These are phyloP conservation scores for Mortierella polycephala DNA, from an alignment of 371 early-diverging fungal species.

Conservation along the genomic window DNA sequence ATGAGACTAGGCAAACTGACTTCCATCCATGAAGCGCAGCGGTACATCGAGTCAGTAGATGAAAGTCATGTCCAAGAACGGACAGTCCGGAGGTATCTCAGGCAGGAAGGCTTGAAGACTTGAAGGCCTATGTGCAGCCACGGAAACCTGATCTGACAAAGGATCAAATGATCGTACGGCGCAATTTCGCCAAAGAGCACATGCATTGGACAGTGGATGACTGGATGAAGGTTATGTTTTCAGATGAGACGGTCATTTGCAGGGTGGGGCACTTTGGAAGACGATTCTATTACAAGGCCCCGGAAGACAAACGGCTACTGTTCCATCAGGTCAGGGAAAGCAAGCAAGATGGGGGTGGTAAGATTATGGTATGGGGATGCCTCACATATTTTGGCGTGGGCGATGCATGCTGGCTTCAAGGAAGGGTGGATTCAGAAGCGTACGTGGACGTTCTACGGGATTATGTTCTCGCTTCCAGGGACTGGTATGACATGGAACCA, in stretches of 20 bases:
- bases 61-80: too few species aligned
- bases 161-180: too few species aligned
- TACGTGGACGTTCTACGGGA: slow-evolving; percentile 28
- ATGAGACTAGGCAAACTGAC: too few species aligned
- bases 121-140: too few species aligned
- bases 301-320: neutral
- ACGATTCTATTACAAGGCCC: neutral
- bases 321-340: slow-evolving; percentile 4
- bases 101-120: too few species aligned
- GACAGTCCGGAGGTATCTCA: too few species aligned
- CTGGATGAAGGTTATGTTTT: slow-evolving; percentile 7
- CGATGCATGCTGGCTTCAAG: slow-evolving; percentile 20
- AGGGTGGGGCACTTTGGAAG: slow-evolving; percentile 1
- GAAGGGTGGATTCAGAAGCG: slow-evolving; percentile 22
- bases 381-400: slow-evolving; percentile 18
- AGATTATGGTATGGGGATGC: slow-evolving; percentile 35
- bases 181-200: slow-evolving; percentile 7
- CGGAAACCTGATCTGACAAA: too few species aligned
- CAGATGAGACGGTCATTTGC: neutral
- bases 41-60: too few species aligned
- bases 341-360: slow-evolving; percentile 18
- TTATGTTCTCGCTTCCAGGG: slow-evolving; percentile 6
- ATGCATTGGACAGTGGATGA: slow-evolving; percentile 3
- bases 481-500: slow-evolving; percentile 9
- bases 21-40: too few species aligned